Conservation (phyloP, 2,329 filamentous ascomycete genomes). For the Ophiostoma triangulosporum region DNA sequence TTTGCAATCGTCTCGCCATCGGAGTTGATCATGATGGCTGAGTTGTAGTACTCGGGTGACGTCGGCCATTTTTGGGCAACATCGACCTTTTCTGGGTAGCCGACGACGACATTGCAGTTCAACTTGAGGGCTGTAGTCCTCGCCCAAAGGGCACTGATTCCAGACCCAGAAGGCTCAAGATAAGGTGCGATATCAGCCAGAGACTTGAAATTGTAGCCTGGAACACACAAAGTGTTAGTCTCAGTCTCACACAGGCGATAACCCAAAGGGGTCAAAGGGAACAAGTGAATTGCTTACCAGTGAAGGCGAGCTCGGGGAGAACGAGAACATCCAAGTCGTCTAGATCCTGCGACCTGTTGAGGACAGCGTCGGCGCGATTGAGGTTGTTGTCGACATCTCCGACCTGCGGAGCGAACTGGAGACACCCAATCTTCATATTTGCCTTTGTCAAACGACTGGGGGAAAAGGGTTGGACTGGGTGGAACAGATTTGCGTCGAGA, state of each 20-base stretch:
- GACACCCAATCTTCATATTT: conserved; percentile 28
- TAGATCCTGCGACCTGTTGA: conserved; percentile 36
- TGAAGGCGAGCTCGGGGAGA: conserved; percentile 64
- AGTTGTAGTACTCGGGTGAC: conserved; percentile 41
- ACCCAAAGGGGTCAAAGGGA: too few species aligned
- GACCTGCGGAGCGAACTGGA: conserved; percentile 60
- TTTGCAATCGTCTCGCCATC: conserved; percentile 49
- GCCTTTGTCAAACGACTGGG: background rate
- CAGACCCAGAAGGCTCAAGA: conserved; percentile 52
- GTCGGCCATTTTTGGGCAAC: conserved; percentile 35
- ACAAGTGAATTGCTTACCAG: too few species aligned
- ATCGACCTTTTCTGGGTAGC: conserved; percentile 61
- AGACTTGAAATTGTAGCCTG: conserved; percentile 67
- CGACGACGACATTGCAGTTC: conserved; percentile 53
- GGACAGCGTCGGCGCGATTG: conserved; percentile 49
- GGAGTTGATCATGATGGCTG: conserved; percentile 37
- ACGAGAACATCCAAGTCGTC: conserved; percentile 60
- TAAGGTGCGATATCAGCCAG: conserved; percentile 52
- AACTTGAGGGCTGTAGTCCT: conserved; percentile 50
- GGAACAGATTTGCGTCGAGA: background rate
- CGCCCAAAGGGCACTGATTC: conserved; percentile 60
- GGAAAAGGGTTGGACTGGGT: background rate
- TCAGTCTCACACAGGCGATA: too few species aligned
- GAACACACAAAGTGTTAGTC: background rate
- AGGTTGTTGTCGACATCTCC: conserved; percentile 60